These are phyloP conservation scores for Sordariomycetes sp. DNA, from an alignment of 2,329 filamentous ascomycete species.

Conservation along the genomic window DNA sequence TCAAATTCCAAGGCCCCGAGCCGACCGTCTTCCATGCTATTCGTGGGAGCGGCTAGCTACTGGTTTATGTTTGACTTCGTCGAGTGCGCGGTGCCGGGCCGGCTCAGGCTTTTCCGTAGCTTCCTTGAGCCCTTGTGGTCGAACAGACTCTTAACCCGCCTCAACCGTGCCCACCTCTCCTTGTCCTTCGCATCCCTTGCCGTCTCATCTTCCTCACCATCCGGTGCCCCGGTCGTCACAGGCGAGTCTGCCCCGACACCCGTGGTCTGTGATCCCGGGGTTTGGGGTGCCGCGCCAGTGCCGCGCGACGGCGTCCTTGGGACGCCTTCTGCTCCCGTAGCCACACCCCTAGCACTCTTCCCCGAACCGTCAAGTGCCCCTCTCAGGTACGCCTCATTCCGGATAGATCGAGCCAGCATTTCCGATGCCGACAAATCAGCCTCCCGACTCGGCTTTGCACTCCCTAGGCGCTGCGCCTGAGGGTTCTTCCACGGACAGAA, in stretches of 20 bases:
- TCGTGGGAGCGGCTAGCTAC: background rate
- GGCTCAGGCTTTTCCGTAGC: slow-evolving; percentile 23
- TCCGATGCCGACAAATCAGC: slow-evolving; percentile 41
- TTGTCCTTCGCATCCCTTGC: slow-evolving; percentile 51
- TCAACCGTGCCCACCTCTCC: slow-evolving; percentile 61
- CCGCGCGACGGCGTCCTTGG: slow-evolving; percentile 3
- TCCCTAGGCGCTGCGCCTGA: slow-evolving; percentile 40
- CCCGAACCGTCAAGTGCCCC: slow-evolving; percentile 3
- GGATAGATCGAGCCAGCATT: slow-evolving; percentile 39
- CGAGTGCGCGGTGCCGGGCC: slow-evolving; percentile 7
- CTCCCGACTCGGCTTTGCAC: slow-evolving; percentile 20
- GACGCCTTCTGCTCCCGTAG: background rate
- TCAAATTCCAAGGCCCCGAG: too few relatives aligned
- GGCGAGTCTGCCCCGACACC: slow-evolving; percentile 8
- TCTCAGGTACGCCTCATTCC: slow-evolving; percentile 47
- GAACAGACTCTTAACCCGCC: slow-evolving; percentile 61
- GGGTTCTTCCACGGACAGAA: slow-evolving; percentile 75
- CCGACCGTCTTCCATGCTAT: background rate
- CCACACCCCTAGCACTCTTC: slow-evolving; percentile 3
- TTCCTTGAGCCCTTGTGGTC: slow-evolving; percentile 53
- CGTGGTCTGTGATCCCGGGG: background rate
- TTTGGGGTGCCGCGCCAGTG: background rate
- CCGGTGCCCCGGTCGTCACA: slow-evolving; percentile 11
- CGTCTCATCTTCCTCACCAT: slow-evolving; percentile 35
- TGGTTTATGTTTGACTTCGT: slow-evolving; percentile 1